Evolutionary conservation across 2,329 filamentous ascomycete species (phyloP).

Genomic region (Fusarium chaquense): DNA sequence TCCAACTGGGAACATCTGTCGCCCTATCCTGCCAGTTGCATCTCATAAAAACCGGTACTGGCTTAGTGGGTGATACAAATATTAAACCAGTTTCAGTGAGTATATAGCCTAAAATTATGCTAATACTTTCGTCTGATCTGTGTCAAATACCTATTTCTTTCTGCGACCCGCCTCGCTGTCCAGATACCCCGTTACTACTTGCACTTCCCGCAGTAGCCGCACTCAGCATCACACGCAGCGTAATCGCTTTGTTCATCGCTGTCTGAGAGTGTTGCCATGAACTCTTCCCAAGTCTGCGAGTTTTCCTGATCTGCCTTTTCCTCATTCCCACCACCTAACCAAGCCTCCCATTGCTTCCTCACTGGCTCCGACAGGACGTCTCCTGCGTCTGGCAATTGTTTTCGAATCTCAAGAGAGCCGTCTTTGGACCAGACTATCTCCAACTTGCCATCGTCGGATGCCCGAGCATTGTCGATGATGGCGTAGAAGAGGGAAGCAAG

Average conservation of each 20-base stretch:
- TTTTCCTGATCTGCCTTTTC: not conserved
- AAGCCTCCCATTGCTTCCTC: slow-evolving; percentile 43
- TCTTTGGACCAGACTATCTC: slow-evolving; percentile 39
- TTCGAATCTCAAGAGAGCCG: slow-evolving; percentile 43
- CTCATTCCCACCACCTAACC: slow-evolving; percentile 30
- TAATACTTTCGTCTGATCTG: no score
- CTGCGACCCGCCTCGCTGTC: no score
- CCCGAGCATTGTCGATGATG: slow-evolving; percentile 27
- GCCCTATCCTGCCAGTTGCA: no score
- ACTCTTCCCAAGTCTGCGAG: slow-evolving; percentile 15
- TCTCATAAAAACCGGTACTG: no score
- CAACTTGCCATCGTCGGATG: slow-evolving; percentile 33
- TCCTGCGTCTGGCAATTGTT: slow-evolving; percentile 41
- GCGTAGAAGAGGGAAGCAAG: slow-evolving; percentile 45
- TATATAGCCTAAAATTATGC: no score
- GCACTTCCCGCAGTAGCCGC: slow-evolving; percentile 49
- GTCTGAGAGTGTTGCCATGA: slow-evolving; percentile 23
- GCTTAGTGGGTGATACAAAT: no score
- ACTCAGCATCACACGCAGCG: slow-evolving; percentile 47
- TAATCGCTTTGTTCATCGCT: slow-evolving; percentile 34
- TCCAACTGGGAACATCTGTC: not conserved
- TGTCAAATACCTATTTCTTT: no score
- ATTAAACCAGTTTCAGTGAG: no score
- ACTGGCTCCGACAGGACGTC: slow-evolving; percentile 42
- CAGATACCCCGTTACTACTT: slow-evolving; percentile 2